Percentiles rank a stretch among this genome's conserved stretches.
phyloP scores from a whole-genome alignment of 108 stramenopile species.

The Cyclotella baltica region DNA sequence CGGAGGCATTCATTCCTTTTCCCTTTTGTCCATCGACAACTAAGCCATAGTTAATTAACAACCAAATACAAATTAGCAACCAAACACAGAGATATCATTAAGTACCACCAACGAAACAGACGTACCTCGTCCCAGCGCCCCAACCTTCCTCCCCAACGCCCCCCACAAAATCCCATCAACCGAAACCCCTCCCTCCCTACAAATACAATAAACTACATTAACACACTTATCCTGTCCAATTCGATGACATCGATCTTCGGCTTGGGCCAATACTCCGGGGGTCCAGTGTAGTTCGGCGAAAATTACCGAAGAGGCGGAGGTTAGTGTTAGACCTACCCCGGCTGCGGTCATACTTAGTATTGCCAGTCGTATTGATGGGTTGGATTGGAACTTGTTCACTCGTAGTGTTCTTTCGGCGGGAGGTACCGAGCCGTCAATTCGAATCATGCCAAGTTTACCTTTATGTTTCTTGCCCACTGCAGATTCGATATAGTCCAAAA shows the following conservation, averaged over 20 bases:
- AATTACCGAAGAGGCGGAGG: constrained; percentile 73
- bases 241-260: constrained; percentile 96
- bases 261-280: constrained; percentile 90
- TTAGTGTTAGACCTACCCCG: constrained; percentile 91
- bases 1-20: constrained; percentile 41
- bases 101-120: too few relatives aligned
- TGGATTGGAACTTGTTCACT: constrained; percentile 87
- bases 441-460: constrained; percentile 70
- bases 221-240: constrained; percentile 86
- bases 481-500: constrained; percentile 77
- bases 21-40: constrained; percentile 73
- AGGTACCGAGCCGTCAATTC: constrained; percentile 87
- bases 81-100: too few relatives aligned
- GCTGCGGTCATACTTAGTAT: constrained; percentile 92
- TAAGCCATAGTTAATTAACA: too few relatives aligned
- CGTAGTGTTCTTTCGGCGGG: constrained; percentile 79
- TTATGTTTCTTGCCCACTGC: constrained; percentile 62
- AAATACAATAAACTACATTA: constrained; percentile 87
- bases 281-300: constrained; percentile 93
- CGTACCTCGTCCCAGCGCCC: constrained; percentile 66
- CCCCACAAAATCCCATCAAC: constrained; percentile 83
- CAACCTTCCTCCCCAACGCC: constrained; percentile 77
- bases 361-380: constrained; percentile 69
- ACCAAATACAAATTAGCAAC: too few relatives aligned
- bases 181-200: constrained; percentile 62